These are phyloP conservation scores for Strigomonas culicis DNA, from an alignment of 208 protist genomes.

Conservation along the genomic window DNA sequence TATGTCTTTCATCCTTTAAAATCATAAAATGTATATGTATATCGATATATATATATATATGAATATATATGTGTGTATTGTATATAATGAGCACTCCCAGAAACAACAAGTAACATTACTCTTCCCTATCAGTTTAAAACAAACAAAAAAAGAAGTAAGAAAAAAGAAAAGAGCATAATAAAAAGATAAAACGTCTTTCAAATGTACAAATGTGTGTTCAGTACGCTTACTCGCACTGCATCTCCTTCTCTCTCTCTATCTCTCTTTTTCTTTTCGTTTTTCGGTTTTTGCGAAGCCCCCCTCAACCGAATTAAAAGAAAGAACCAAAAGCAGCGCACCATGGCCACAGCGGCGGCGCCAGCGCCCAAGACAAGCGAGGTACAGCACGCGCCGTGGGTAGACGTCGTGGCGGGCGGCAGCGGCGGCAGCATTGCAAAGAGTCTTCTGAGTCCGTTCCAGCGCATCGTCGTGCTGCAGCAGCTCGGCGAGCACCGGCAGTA, in stretches of 20 bases:
- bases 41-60: slow-evolving; percentile 6
- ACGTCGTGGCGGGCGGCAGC: slow-evolving; percentile 71
- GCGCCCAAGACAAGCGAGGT: slow-evolving; percentile 47
- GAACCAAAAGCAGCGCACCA: neutral
- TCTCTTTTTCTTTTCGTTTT: neutral
- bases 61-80: neutral
- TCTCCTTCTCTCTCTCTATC: slow-evolving; percentile 1
- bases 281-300: no score
- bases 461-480: slow-evolving; percentile 70
- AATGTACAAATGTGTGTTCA: neutral
- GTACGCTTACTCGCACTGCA: neutral
- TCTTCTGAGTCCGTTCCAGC: slow-evolving; percentile 78
- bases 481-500: slow-evolving; percentile 4
- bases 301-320: slow-evolving; percentile 4
- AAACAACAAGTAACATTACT: no score
- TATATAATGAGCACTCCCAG: no score
- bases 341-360: no score
- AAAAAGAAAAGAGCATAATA: neutral
- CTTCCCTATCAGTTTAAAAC: no score
- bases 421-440: slow-evolving; percentile 79
- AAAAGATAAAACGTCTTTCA: neutral
- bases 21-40: neutral
- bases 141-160: slow-evolving; percentile 4
- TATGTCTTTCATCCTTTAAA: slow-evolving; percentile 8
- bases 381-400: slow-evolving; percentile 73